Conservation (phyloP, 2,329 filamentous ascomycete genomes). For the Colletotrichum sp. region DNA sequence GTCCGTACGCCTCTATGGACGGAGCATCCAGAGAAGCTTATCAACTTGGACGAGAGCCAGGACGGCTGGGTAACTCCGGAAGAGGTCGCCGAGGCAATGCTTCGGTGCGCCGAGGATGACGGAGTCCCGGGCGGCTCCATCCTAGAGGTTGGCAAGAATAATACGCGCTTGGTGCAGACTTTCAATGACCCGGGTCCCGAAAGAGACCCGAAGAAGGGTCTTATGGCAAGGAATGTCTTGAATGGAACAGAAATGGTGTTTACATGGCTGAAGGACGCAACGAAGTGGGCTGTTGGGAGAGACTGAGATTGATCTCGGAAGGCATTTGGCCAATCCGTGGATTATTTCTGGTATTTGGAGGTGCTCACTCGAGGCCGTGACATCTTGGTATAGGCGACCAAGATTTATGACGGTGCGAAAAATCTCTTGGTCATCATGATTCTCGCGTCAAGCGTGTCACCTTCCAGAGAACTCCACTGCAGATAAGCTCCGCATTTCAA, state of each 20-base stretch:
- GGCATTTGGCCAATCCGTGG: not conserved
- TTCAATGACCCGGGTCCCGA: constrained; percentile 46
- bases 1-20: constrained; percentile 51
- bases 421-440: not conserved
- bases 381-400: not conserved
- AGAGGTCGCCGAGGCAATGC: constrained; percentile 49
- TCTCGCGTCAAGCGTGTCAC: not conserved
- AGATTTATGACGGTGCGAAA: not conserved
- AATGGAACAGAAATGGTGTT: constrained; percentile 31
- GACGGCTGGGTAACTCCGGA: constrained; percentile 47
- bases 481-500: not conserved
- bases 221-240: constrained; percentile 30
- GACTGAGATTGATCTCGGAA: not conserved
- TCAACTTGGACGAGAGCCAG: constrained; percentile 33
- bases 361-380: not conserved
- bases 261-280: constrained; percentile 27
- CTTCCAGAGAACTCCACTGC: not conserved
- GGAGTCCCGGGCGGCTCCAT: constrained; percentile 43
- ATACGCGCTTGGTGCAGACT: constrained; percentile 34
- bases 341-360: not conserved
- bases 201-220: constrained; percentile 26
- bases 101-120: constrained; percentile 38
- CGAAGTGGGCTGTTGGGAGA: constrained; percentile 27
- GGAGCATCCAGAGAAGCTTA: constrained; percentile 48
- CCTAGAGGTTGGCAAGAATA: constrained; percentile 41